phyloP scores from a whole-genome alignment of 2,329 filamentous ascomycete genomes.

The Fonsecaea multimorphosa region DNA sequence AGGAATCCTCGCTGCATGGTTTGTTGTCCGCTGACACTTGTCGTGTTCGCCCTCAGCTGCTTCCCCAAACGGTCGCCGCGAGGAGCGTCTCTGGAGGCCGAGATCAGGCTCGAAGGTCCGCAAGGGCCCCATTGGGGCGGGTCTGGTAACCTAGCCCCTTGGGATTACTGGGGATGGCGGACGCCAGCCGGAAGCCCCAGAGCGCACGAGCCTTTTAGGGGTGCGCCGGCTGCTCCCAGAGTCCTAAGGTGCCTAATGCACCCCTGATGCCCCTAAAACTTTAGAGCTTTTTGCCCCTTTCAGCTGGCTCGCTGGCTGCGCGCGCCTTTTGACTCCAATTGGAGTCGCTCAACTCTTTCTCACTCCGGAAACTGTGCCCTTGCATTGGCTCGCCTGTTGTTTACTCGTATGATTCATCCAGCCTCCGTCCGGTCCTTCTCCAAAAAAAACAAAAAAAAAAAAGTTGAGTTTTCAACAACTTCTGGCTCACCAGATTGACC shows the following conservation, averaged over 20 bases:
- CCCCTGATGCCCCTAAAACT: constrained; percentile 2
- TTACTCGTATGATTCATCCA: constrained; percentile 14
- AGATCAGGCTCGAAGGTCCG: constrained; percentile 4
- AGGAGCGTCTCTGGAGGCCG: constrained; percentile 9
- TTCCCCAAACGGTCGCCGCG: background rate
- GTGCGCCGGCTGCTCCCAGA: background rate
- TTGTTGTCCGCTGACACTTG: constrained; percentile 8
- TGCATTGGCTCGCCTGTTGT: constrained; percentile 9
- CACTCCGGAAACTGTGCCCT: constrained; percentile 11
- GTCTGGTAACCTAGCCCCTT: background rate
- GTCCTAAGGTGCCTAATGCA: constrained; percentile 11
- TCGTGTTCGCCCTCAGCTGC: background rate
- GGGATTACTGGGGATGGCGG: constrained; percentile 7
- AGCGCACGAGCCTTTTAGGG: background rate
- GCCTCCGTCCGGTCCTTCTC: background rate
- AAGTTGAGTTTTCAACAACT: constrained; percentile 15
- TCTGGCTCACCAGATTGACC: constrained; percentile 2
- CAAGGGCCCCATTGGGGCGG: background rate
- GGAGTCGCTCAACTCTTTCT: constrained; percentile 4
- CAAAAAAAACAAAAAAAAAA: constrained; percentile 17
- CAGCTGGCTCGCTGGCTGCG: background rate
- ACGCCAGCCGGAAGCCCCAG: constrained; percentile 14
- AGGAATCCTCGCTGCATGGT: background rate
- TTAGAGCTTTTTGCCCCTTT: constrained; percentile 9
- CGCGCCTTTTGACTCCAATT: too few species aligned